These are phyloP conservation scores for Pythium folliculosum DNA, from an alignment of 352 stramenopile genomes.

Conservation along the genomic window DNA sequence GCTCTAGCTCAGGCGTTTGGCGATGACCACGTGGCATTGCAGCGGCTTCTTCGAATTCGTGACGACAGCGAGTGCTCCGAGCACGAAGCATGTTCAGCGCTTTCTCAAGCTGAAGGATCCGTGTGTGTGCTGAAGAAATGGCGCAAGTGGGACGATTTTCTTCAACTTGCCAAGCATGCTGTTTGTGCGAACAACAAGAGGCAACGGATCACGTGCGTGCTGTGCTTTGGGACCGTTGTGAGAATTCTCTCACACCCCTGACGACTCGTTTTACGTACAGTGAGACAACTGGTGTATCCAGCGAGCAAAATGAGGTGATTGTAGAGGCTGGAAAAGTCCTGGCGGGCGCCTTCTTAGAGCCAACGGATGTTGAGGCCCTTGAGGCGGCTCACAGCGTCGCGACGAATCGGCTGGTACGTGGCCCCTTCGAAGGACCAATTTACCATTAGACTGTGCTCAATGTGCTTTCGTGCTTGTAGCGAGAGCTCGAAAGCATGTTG, in stretches of 20 bases:
- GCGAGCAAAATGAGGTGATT: neutral
- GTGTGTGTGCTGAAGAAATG: constrained; percentile 20
- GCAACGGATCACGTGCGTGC: constrained; percentile 8
- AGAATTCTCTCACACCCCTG: too few species aligned
- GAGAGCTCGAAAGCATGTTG: neutral
- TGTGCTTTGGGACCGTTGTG: too few species aligned
- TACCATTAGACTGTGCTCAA: too few species aligned
- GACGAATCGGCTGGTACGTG: neutral
- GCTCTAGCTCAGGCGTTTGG: constrained; percentile 35
- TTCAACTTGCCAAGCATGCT: constrained; percentile 2
- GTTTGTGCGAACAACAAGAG: constrained; percentile 6
- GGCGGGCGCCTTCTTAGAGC: neutral
- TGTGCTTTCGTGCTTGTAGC: neutral
- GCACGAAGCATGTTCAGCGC: neutral
- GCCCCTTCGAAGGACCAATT: neutral
- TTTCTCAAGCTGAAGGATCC: neutral
- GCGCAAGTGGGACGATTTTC: constrained; percentile 22
- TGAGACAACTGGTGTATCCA: neutral
- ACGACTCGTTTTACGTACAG: neutral
- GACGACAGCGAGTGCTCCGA: constrained; percentile 20
- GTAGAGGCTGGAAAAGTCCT: neutral
- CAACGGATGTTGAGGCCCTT: neutral
- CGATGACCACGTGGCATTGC: constrained; percentile 33
- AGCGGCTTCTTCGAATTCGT: constrained; percentile 25
- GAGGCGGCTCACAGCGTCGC: neutral